Evolutionary conservation across 768 basidiomycete species (phyloP), one percentile per base, ranked within the genome.

Genomic region (Termitomyces sp.): DNA sequence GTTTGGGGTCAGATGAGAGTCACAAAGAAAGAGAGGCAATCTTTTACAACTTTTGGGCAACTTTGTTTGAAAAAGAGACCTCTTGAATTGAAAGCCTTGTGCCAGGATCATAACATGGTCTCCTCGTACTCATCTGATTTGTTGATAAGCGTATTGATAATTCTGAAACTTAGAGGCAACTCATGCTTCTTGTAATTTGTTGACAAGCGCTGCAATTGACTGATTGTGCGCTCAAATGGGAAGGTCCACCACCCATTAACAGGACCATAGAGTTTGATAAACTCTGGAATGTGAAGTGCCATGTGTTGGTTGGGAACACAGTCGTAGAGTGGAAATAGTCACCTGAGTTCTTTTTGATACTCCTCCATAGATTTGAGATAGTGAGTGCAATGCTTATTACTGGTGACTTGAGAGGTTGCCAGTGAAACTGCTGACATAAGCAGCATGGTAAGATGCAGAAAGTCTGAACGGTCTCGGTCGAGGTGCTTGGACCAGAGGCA

Each of bases 231-330:
- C 52, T 78, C 73, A 43, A 71, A 75, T 0, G 71, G 73, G 57
- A 72, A 77, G 2, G 65, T 62, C 72, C 74, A 77, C 77, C 73
- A 78, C 1, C 66, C 67, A 40, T 66, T 63, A 0, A 71, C 62
- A n/a, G 74, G 75, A 0, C 77, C 71, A 54, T 66, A 75, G 4
- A 54, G 52, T 9, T 23, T 10, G 1, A 73, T 45, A 38, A 70
- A 73, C 1, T 65, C 54, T 0, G 55, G 38, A 1, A 73, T 54
- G 32, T 75, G 72, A 25, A 73, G 40, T 0, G 65, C 65, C 41
- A 63, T 60, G 46, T 75, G 71, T 49, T 74, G 67, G 44, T 70
- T 71, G 0, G 59, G 66, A 12, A 54, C 31, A 47, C 50, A 58
- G 0, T 25, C 29, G 23, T 66, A 66, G 1, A 57, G 23, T 0